Evolutionary conservation across 805 yeast genomes (phyloP).

Genomic region (Candida saitoana): DNA sequence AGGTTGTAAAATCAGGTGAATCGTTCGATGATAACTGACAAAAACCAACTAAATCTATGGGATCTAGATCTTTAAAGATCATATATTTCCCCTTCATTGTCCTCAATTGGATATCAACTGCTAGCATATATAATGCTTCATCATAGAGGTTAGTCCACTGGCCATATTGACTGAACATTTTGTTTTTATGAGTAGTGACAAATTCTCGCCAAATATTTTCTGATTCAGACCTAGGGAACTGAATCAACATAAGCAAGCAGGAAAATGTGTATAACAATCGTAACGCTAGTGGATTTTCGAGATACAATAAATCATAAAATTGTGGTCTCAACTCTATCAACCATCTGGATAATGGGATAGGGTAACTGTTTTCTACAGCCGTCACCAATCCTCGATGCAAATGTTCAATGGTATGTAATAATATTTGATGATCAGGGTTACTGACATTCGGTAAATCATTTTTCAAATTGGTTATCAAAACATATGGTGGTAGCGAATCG

Average conservation of each 20-base stretch:
- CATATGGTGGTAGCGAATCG: not conserved
- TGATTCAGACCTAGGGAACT: constrained; percentile 18
- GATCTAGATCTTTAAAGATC: not conserved
- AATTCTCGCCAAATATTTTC: constrained; percentile 29
- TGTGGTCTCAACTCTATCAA: constrained; percentile 12
- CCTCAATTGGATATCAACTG: not conserved
- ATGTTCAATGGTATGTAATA: not conserved
- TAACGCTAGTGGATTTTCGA: constrained; percentile 21
- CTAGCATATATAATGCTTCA: not conserved
- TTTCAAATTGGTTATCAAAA: not conserved
- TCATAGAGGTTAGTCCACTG: constrained; percentile 1
- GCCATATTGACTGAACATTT: not conserved
- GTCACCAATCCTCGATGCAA: not conserved
- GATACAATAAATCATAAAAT: constrained; percentile 17
- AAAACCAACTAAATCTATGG: not conserved
- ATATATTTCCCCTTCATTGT: not conserved
- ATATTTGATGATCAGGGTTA: not conserved
- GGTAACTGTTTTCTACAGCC: constrained; percentile 12
- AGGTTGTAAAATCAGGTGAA: not conserved
- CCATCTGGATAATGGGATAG: constrained; percentile 31
- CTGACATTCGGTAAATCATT: not conserved
- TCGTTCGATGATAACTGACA: not conserved
- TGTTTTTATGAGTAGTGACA: constrained; percentile 13
- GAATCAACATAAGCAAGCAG: constrained; percentile 15
- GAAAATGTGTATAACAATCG: constrained; percentile 20